Percentiles rank a stretch among this genome's conserved stretches.
Conservation (phyloP, 177 flowering plant species). For the Tripterygium wilfordii region DNA sequence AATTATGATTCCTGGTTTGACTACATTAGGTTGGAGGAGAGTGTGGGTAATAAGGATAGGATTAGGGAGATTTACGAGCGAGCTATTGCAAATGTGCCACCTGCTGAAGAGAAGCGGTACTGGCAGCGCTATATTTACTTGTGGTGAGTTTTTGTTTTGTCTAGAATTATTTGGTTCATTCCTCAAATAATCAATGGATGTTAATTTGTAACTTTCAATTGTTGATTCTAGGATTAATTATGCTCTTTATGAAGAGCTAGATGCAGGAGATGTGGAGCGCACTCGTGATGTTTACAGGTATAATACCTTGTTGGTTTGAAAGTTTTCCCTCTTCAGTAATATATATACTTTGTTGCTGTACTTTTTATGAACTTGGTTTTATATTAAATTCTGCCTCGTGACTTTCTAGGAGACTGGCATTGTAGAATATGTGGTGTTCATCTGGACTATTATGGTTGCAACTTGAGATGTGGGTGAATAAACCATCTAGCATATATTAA, state of each 20-base stretch:
- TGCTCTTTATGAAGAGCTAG: conserved; percentile 90
- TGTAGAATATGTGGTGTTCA: too few species aligned
- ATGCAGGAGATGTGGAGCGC: conserved; percentile 70
- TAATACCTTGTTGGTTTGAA: background rate
- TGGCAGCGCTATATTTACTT: conserved; percentile 94
- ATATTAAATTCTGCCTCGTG: background rate
- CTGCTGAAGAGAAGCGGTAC: conserved; percentile 91
- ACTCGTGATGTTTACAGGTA: conserved; percentile 84
- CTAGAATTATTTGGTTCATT: background rate
- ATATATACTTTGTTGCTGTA: background rate
- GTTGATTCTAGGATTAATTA: conserved; percentile 67
- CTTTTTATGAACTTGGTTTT: background rate
- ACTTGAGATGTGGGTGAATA: too few species aligned
- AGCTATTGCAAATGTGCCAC: conserved; percentile 94
- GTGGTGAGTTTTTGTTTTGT: conserved; percentile 45
- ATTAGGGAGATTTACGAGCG: conserved; percentile 83
- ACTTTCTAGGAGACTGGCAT: too few species aligned
- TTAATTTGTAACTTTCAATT: background rate
- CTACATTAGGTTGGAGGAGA: conserved; percentile 83
- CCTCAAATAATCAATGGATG: too few species aligned
- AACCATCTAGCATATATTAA: too few species aligned
- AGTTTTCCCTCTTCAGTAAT: background rate
- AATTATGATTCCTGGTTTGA: conserved; percentile 95
- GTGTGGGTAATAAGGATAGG: conserved; percentile 59
- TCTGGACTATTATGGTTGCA: too few species aligned